Evolutionary conservation across 768 basidiomycete genomes (phyloP), one percentile per base, ranked within the genome.

Genomic region (Mycena crocata): DNA sequence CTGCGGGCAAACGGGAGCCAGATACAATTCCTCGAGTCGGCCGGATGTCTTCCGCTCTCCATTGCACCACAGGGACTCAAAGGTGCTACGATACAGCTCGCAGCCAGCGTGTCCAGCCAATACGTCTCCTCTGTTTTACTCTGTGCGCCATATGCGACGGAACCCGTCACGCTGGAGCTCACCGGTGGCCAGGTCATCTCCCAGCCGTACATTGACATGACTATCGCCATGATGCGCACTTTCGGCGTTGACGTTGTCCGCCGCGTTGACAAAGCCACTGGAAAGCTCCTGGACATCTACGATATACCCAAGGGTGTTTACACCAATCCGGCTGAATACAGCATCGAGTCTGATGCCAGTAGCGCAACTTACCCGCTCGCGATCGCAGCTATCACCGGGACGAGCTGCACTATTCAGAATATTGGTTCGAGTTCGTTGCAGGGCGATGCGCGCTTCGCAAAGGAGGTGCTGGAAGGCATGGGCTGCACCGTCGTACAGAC

Each of bases 121-220:
- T 99, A 98, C 75, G 98, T 99, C 37, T 98, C 95, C 5, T 96
- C 96, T 12, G 95, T 99, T 75, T 87, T 99, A 9, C 91, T 99
- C 40, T 98, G 96, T 75, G 96, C 98, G 0, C 98, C 97, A 2
- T 99, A 99, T 74, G 96, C 97, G 1, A 72, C 78, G 31, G 84
- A 94, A 74, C 85, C 92, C n/a, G 87, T 98, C 65, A 90, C 89
- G 3, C 90, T 99, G 57, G 93, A 98, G 79, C 87, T 99, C 67
- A 92, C 89, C 0, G 98, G 97, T 14, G 97, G 95, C 0, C 90
- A 93, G 65, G 98, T 99, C 75, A 98, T 99, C 76, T 98, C 95
- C 7, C 97, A 99, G 80, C 96, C 96, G 0, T 99, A 99, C 82
- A 99, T 99, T 78, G 96, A 99, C 81, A 98, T 99, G 98, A 99